phyloP scores from a whole-genome alignment of 176 grass and related monocot genomes.

The Tillandsia leiboldiana region DNA sequence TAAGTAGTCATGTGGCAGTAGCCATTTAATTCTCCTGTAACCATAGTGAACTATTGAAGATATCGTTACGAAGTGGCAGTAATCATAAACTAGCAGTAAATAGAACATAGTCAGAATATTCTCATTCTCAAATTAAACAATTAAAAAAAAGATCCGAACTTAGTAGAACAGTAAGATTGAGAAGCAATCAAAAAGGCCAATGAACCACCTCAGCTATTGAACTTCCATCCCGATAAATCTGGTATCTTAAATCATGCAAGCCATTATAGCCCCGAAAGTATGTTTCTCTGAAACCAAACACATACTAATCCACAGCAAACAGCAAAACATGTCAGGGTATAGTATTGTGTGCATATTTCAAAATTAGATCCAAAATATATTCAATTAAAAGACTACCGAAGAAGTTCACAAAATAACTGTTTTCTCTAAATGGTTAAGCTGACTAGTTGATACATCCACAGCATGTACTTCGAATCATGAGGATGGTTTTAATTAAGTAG shows the following conservation, averaged over 20 bases:
- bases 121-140: neutral
- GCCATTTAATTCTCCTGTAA: neutral
- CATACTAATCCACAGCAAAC: slow-evolving; percentile 45
- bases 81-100: no score
- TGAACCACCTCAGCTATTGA: slow-evolving; percentile 45
- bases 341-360: neutral
- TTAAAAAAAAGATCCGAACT: neutral
- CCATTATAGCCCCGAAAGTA: slow-evolving; percentile 33
- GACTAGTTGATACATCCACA: no score
- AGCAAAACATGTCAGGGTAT: neutral
- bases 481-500: no score
- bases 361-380: no score
- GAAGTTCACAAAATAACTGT: no score
- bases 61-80: no score
- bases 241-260: slow-evolving; percentile 59
- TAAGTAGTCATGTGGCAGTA: neutral
- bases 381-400: no score
- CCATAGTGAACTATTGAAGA: no score
- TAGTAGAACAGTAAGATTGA: neutral
- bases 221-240: slow-evolving; percentile 36
- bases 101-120: no score
- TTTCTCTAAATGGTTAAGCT: no score
- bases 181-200: no score
- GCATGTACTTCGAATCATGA: no score
- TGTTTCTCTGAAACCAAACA: slow-evolving; percentile 46